phyloP scores from a whole-genome alignment of 2,329 filamentous ascomycete species.

The Fonsecaea monophora region DNA sequence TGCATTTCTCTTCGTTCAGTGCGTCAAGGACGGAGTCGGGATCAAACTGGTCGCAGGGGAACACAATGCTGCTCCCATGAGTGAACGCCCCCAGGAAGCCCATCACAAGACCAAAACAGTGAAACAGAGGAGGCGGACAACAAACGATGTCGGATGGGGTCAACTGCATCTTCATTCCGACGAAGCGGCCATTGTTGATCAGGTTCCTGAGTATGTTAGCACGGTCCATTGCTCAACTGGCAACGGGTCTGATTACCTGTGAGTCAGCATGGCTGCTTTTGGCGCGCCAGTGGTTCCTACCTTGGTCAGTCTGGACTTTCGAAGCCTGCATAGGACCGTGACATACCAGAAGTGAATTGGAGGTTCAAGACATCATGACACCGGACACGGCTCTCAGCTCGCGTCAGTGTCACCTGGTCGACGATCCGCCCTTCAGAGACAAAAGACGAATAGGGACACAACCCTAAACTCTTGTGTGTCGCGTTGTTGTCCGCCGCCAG shows the following conservation, averaged over 20 bases:
- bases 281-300: constrained; percentile 81
- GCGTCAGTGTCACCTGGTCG: constrained; percentile 25
- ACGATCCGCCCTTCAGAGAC: constrained; percentile 40
- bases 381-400: constrained; percentile 22
- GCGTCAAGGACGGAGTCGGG: constrained; percentile 69
- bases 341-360: constrained; percentile 78
- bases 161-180: constrained; percentile 83
- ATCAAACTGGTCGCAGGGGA: constrained; percentile 86
- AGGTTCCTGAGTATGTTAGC: constrained; percentile 32
- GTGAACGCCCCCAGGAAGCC: constrained; percentile 96
- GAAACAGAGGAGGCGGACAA: constrained; percentile 64
- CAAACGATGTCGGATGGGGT: constrained; percentile 71
- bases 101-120: constrained; percentile 86
- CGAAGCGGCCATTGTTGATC: constrained; percentile 80
- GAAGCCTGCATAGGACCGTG: neutral
- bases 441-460: constrained; percentile 53
- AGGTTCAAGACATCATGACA: constrained; percentile 81
- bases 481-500: constrained; percentile 50
- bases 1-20: constrained; percentile 25
- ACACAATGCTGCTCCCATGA: constrained; percentile 78
- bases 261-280: constrained; percentile 88
- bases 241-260: constrained; percentile 63
- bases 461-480: constrained; percentile 59
- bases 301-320: neutral
- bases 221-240: neutral